Conservation (phyloP, 2,329 filamentous ascomycete species). For the Xylaria sp. region DNA sequence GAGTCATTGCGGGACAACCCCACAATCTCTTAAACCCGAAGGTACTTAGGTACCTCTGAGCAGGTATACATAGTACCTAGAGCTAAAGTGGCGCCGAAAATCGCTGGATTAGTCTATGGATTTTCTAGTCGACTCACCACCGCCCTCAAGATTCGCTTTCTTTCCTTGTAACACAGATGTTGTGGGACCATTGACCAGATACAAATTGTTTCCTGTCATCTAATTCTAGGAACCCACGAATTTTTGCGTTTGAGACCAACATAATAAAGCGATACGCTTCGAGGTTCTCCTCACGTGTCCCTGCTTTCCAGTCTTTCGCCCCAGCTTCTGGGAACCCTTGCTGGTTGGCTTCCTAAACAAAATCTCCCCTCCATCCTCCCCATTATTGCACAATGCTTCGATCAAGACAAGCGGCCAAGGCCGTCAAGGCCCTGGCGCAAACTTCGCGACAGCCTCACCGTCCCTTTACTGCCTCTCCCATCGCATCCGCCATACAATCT, state of each 20-base stretch:
- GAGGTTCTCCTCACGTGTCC: not conserved
- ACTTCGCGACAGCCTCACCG: constrained; percentile 53
- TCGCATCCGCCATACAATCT: constrained; percentile 51
- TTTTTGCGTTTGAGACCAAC: not conserved
- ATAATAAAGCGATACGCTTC: constrained; percentile 3
- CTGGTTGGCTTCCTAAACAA: constrained; percentile 22
- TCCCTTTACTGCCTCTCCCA: constrained; percentile 55
- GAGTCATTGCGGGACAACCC: constrained; percentile 19
- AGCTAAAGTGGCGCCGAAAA: constrained; percentile 34
- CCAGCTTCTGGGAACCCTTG: constrained; percentile 16
- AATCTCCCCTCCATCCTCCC: constrained; percentile 38
- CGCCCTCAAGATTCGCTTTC: not conserved
- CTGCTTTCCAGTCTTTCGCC: constrained; percentile 14
- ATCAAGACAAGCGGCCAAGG: constrained; percentile 59
- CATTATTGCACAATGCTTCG: constrained; percentile 59
- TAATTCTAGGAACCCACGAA: not conserved
- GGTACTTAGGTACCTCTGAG: constrained; percentile 2
- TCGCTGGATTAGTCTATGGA: constrained; percentile 28
- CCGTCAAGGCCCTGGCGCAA: constrained; percentile 58
- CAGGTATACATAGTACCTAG: not conserved
- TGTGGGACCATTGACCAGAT: constrained; percentile 16
- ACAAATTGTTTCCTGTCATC: not conserved
- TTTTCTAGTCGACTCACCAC: constrained; percentile 32
- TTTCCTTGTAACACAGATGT: constrained; percentile 10
- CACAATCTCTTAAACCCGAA: constrained; percentile 18